Conservation (phyloP, 805 yeast genomes). For the Myxozyma sirexii region DNA sequence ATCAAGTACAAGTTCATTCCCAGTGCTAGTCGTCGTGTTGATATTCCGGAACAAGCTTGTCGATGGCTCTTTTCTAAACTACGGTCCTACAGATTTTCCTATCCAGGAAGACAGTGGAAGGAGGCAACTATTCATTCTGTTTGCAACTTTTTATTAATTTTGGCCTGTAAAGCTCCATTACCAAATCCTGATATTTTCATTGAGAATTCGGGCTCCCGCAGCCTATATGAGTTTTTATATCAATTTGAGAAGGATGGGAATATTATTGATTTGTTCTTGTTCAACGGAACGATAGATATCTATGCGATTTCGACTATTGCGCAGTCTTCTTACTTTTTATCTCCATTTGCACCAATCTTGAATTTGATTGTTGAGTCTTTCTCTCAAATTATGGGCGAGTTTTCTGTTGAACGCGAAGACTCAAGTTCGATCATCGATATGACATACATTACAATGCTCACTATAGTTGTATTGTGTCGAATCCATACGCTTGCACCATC, state of each 20-base stretch:
- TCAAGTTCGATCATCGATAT: not conserved
- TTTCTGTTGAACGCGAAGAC: not conserved
- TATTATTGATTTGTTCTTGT: not conserved
- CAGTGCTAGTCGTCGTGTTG: not conserved
- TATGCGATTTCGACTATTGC: not conserved
- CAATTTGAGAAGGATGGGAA: not conserved
- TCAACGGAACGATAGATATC: not conserved
- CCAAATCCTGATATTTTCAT: too few species aligned
- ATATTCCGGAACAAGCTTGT: not conserved
- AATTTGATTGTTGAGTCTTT: not conserved
- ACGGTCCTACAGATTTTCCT: not conserved
- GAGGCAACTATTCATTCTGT: not conserved
- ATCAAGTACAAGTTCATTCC: not conserved
- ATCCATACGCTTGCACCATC: not conserved
- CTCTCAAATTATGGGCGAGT: not conserved
- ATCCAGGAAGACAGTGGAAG: not conserved
- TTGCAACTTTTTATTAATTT: not conserved
- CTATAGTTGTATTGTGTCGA: not conserved
- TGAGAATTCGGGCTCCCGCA: too few species aligned
- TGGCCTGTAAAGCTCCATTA: not conserved
- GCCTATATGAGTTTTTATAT: constrained; percentile 1
- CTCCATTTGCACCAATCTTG: not conserved
- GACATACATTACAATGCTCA: not conserved
- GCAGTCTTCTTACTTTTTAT: not conserved
- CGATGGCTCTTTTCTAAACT: constrained; percentile 9